Evolutionary conservation across 257 asterid species (phyloP), one percentile per base, ranked within the genome.

Genomic region (Rauvolfia tetraphylla): DNA sequence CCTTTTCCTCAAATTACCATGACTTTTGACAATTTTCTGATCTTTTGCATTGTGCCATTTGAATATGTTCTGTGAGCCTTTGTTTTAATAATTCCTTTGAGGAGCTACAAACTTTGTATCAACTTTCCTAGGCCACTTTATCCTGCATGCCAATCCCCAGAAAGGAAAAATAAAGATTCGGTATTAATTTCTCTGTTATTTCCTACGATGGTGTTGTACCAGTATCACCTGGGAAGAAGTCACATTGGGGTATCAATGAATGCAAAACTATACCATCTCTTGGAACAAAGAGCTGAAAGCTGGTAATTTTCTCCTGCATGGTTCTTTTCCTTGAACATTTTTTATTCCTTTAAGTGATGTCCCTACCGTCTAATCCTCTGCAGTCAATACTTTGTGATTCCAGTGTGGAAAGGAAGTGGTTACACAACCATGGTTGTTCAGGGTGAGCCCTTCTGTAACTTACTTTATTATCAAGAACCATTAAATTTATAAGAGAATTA

Each of bases 161-260:
- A 58, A 58, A 9, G 65, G 65, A 7, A 25, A 58, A 25, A 11
- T 29, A 31, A 57, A 76, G 36, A 57, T 17, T 61, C 58, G 46
- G 36, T 34, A 33, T 54, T 58, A 2, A 57, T 69, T 63, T 29
- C 10, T 57, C 13, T 59, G 8, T 54, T 31, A n/a, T 54, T 29
- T 46, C 51, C 13, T 72, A 58, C 73, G n/a, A n/a, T 83, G 76
- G 51, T 76, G 65, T 53, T 80, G 78, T 77, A 66, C 68, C 88
- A 92, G 99, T 92, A 71, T 85, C 99, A 95, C 88, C 76, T 92
- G 88, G 99, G 99, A 84, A 92, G 98, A 85, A 97, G 99, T 75
- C 98, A 92, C 78, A 88, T 95, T 73, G 98, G 96, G 84, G 79
- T 84, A 76, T 87, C 98, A 42, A 91, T 93, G 91, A 87, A 80